phyloP scores from a whole-genome alignment of 352 stramenopile genomes.

The Elongisporangium senticosum region DNA sequence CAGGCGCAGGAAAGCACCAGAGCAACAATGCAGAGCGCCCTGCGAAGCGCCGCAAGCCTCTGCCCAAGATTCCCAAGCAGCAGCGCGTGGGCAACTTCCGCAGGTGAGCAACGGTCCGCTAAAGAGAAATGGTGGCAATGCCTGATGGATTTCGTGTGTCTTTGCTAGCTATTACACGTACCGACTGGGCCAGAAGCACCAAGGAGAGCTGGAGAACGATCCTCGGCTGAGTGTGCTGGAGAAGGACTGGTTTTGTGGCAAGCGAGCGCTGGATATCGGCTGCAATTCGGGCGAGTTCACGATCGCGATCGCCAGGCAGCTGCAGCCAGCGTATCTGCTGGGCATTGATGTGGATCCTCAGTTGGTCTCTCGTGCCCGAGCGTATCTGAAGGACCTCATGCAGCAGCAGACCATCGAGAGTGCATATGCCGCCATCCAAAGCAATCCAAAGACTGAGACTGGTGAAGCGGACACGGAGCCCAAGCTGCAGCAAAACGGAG shows the following conservation, averaged over 20 bases:
- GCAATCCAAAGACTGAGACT: constrained; percentile 1
- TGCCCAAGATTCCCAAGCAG: constrained; percentile 29
- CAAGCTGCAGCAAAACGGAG: constrained; percentile 1
- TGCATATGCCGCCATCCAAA: constrained; percentile 37
- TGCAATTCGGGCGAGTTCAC: constrained; percentile 83
- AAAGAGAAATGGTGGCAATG: neutral
- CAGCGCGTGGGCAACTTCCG: constrained; percentile 73
- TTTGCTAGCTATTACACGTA: constrained; percentile 68
- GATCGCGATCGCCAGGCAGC: constrained; percentile 50
- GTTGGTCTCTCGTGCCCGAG: constrained; percentile 52
- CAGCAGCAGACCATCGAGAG: constrained; percentile 51
- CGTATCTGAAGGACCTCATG: constrained; percentile 58
- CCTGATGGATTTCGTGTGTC: neutral
- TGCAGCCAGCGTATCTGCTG: constrained; percentile 52
- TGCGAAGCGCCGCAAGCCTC: constrained; percentile 13
- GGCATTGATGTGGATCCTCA: constrained; percentile 70
- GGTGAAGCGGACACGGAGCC: constrained; percentile 4
- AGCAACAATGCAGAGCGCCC: neutral
- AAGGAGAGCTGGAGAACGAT: constrained; percentile 48
- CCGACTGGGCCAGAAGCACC: constrained; percentile 49
- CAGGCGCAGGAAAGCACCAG: neutral
- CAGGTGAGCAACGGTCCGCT: constrained; percentile 23
- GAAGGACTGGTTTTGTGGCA: constrained; percentile 57
- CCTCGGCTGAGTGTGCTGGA: constrained; percentile 52
- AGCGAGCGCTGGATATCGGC: constrained; percentile 67